Base-by-base conservation (phyloP, 1,139 yeast species). In the Starmera stellimalicola region DNA sequence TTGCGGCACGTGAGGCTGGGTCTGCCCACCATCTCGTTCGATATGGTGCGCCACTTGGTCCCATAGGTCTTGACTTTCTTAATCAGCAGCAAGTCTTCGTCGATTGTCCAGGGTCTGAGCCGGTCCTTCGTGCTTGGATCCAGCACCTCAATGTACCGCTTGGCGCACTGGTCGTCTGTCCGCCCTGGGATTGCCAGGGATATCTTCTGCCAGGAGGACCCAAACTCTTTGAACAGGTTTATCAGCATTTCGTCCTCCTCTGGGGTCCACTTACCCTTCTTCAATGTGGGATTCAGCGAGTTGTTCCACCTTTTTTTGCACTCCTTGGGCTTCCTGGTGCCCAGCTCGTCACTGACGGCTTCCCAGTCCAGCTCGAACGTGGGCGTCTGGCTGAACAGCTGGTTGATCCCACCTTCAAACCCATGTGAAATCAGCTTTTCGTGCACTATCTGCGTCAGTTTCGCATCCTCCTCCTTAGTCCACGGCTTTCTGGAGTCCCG, bases 111-210 rank as follows among this genome's bases (percentile, higher is more conserved):
- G 5, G 82, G 78, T 43, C 84, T 70, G 31, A 85, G 62, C 34
- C 96, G 61, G 45, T 82, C 87, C 38, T 77, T 75, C 5, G 91
- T 78, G 33, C 61, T 45, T 59, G 96, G 96, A 46, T 84, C 94
- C 38, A 88, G 58, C 2, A 87, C 95, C 50, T 88, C 97, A 16
- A 80, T 75, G 54, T 85, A 88, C 44, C 97, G 61, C 51, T 88
- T 88, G 3, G 95, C 85, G 60, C 96, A 88, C 58, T 88, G 97
- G 55, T 87, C 96, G 52, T 87, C 95, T 1, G 95, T 88, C 48
- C 97, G 65, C 3, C 95, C 94, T 2, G 74, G 70, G 10, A 87
- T 81, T 34, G 72, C 77, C 33, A 67, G 60, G 0, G 95, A 77
- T 7, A 88, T 88, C 44, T 78, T 77, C 41, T 82, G 83, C 97